Evolutionary conservation across 2,329 filamentous ascomycete species (phyloP), one percentile per base, ranked within the genome.

Genomic region (Cladosporium sp.): DNA sequence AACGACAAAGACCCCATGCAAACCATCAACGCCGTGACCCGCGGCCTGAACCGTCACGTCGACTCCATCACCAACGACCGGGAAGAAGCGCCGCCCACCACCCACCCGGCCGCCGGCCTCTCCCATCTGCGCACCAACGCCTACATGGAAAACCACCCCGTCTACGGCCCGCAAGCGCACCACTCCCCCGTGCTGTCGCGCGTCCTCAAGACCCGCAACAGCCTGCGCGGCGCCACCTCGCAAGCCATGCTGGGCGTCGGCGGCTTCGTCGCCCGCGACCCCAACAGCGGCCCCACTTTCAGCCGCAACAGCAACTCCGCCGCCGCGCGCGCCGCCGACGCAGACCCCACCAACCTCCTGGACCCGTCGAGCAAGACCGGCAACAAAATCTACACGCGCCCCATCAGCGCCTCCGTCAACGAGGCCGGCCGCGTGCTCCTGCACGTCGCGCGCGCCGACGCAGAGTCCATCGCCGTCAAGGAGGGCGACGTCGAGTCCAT

Each of bases 91-190:
- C 79, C 79, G 17, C 79, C 80, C 1, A 77, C 76, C 52, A 85
- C 83, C 7, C 83, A 86, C 65, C 83, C 83, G 2, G 83, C 80
- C 3, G 83, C 80, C 4, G 83, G 83, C 55, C 70, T 86, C 4
- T 78, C 79, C 12, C 85, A 86, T 62, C 68, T 79, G 3, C 76
- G 80, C 43, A 79, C 78, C 11, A 72, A 74, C 49, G 70, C 78
- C 18, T 70, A 77, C 59, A 67, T 81, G 39, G 69, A 75, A 58
- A 85, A 85, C 60, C 80, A 85, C 61, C 79, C 82, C 2, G 63
- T 77, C 24, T 77, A 78, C 57, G 83, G 83, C 3, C 83, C 83
- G 8, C 82, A 83, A 59, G 66, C 67, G 2, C 60, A 69, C 22
- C 70, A 70, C 19, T 61, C 73, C 4, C 82, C 82, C 0, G 71